Percentiles rank a stretch among this genome's conserved stretches.
These are phyloP conservation scores for Sonneratia alba DNA, from an alignment of 345 rosid genomes.

Conservation along the genomic window DNA sequence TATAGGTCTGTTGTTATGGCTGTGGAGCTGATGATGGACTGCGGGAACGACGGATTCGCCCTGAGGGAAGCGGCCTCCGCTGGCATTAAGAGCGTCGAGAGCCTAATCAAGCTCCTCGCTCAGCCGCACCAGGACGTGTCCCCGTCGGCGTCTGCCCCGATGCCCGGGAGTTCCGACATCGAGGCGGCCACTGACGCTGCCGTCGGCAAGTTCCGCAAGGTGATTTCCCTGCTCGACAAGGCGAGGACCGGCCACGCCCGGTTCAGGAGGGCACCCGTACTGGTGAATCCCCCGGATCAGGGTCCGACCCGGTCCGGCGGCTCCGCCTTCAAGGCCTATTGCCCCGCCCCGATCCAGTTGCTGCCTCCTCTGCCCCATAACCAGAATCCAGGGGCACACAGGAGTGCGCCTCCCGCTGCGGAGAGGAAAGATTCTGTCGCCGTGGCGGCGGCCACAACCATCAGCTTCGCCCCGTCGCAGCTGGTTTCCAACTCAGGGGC, in stretches of 20 bases:
- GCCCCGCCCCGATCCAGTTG: conserved; percentile 55
- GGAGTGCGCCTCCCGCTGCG: conserved; percentile 12
- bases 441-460: conserved; percentile 23
- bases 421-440: conserved; percentile 29
- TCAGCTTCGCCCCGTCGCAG: conserved; percentile 45
- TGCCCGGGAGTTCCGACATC: conserved; percentile 12
- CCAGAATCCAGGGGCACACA: conserved; percentile 12
- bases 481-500: conserved; percentile 31
- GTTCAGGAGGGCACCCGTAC: conserved; percentile 42
- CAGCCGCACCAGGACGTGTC: conserved; percentile 6
- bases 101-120: conserved; percentile 29
- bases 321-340: conserved; percentile 52
- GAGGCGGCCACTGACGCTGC: conserved; percentile 61
- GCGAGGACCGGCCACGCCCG: conserved; percentile 86
- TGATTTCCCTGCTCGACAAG: conserved; percentile 62
- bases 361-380: conserved; percentile 69
- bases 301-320: conserved; percentile 11
- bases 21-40: conserved; percentile 52
- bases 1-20: conserved; percentile 32
- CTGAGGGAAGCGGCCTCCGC: conserved; percentile 67
- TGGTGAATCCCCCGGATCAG: conserved; percentile 8
- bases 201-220: conserved; percentile 62
- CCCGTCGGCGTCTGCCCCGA: conserved; percentile 11
- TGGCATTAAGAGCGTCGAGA: conserved; percentile 72
- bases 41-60: conserved; percentile 31